phyloP scores from a whole-genome alignment of 225 moss, liverwort and hornwort species.

The Marchantia polymorpha region DNA sequence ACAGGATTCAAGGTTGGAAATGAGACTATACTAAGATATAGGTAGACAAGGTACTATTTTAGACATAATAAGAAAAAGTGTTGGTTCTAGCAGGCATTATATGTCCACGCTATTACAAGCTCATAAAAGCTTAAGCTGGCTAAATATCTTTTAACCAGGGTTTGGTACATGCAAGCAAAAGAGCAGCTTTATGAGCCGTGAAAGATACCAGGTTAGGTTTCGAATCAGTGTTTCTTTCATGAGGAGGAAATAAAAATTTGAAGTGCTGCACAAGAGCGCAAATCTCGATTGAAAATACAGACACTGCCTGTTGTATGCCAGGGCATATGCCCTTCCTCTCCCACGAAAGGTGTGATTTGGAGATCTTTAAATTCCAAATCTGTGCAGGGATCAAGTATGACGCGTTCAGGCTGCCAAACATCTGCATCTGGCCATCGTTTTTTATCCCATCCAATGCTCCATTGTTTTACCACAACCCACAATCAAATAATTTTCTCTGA shows the following conservation, averaged over 20 bases:
- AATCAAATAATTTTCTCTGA: not conserved
- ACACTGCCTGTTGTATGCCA: slow-evolving; percentile 23
- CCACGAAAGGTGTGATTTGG: slow-evolving; percentile 53
- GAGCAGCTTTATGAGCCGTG: no score
- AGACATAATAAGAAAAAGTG: no score
- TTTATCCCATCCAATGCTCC: slow-evolving; percentile 41
- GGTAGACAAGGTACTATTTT: no score
- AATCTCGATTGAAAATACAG: not conserved
- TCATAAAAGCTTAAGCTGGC: no score
- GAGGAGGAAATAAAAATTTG: not conserved
- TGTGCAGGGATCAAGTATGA: slow-evolving; percentile 21
- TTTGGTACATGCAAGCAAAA: no score
- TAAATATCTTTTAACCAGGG: no score
- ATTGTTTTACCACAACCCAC: slow-evolving; percentile 51
- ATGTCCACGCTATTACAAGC: no score
- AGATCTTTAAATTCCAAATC: slow-evolving; percentile 60
- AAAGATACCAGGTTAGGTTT: no score
- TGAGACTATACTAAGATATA: no score
- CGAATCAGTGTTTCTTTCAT: no score
- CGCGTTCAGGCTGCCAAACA: slow-evolving; percentile 46
- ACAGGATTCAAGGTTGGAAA: no score
- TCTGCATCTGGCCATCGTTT: slow-evolving; percentile 53
- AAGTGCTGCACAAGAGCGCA: not conserved
- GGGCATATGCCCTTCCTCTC: slow-evolving; percentile 60
- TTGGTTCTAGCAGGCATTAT: no score